Conservation (phyloP, 495 filamentous ascomycete species). For the Cetradonia linearis region DNA sequence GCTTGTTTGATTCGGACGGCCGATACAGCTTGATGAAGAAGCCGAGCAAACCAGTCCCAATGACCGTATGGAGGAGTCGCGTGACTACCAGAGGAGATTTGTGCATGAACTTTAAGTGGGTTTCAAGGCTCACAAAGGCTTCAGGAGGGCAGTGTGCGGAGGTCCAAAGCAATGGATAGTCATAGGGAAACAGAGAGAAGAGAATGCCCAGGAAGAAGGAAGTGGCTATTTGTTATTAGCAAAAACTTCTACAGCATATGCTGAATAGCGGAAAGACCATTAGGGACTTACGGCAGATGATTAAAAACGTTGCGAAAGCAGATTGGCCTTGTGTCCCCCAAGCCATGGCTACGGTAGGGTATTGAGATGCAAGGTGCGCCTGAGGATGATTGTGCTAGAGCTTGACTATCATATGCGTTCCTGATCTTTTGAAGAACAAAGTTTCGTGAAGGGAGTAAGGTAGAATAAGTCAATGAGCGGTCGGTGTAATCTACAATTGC, state of each 20-base stretch:
- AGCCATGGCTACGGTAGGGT: slow-evolving; percentile 16
- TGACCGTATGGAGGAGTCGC: slow-evolving; percentile 86
- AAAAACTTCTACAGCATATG: neutral
- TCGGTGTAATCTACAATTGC: too few relatives aligned
- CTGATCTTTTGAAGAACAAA: too few relatives aligned
- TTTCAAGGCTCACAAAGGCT: slow-evolving; percentile 74
- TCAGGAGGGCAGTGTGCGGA: slow-evolving; percentile 46
- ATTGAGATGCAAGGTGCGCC: neutral
- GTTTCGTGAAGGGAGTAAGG: too few relatives aligned
- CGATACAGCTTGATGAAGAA: slow-evolving; percentile 91
- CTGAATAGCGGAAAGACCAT: slow-evolving; percentile 3
- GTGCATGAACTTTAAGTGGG: slow-evolving; percentile 77
- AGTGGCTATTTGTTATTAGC: slow-evolving; percentile 45
- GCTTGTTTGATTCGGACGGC: slow-evolving; percentile 81
- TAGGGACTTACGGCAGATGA: slow-evolving; percentile 71
- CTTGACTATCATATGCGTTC: neutral
- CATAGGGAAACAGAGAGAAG: slow-evolving; percentile 94
- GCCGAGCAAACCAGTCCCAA: slow-evolving; percentile 77
- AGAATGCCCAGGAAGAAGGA: slow-evolving; percentile 97
- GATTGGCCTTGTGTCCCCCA: slow-evolving; percentile 22
- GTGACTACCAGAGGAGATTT: slow-evolving; percentile 79
- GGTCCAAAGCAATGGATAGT: slow-evolving; percentile 94
- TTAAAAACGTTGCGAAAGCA: slow-evolving; percentile 85
- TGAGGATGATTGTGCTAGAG: neutral
- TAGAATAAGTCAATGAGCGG: too few relatives aligned